Percentiles rank a stretch among this genome's conserved stretches.
phyloP scores from a whole-genome alignment of 2,329 filamentous ascomycete genomes.

The Pseudocercospora ulei region DNA sequence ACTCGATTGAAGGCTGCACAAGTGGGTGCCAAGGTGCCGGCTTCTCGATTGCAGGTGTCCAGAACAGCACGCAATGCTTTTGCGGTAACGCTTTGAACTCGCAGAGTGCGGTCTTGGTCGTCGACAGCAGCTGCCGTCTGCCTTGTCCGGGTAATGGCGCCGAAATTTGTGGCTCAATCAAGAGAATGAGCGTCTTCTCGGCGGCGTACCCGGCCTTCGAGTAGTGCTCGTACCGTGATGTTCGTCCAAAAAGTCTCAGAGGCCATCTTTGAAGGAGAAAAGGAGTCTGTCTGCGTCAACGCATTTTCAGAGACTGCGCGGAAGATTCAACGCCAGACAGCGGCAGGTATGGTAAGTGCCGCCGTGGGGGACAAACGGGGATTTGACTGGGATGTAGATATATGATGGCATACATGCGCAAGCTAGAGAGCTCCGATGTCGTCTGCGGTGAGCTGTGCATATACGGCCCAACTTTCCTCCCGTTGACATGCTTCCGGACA shows the following conservation, averaged over 20 bases:
- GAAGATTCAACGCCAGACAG: no score
- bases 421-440: no score
- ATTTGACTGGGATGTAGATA: no score
- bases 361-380: no score
- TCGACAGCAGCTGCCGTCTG: slow-evolving; percentile 27
- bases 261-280: background rate
- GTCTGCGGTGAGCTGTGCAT: no score
- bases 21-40: slow-evolving; percentile 27
- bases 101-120: slow-evolving; percentile 21
- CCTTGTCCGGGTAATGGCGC: slow-evolving; percentile 29
- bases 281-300: no score
- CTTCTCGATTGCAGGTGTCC: slow-evolving; percentile 32
- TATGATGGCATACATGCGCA: no score
- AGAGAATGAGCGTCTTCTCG: slow-evolving; percentile 27
- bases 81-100: slow-evolving; percentile 29
- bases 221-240: slow-evolving; percentile 6
- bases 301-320: no score
- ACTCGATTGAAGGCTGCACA: slow-evolving; percentile 29
- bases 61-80: slow-evolving; percentile 31
- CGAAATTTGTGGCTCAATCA: slow-evolving; percentile 28
- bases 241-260: background rate
- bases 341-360: no score
- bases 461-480: no score
- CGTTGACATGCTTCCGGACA: no score
- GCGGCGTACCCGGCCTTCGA: slow-evolving; percentile 12